These are phyloP conservation scores for Lolium rigidum DNA, from an alignment of 176 grass and related monocot genomes.

Conservation along the genomic window DNA sequence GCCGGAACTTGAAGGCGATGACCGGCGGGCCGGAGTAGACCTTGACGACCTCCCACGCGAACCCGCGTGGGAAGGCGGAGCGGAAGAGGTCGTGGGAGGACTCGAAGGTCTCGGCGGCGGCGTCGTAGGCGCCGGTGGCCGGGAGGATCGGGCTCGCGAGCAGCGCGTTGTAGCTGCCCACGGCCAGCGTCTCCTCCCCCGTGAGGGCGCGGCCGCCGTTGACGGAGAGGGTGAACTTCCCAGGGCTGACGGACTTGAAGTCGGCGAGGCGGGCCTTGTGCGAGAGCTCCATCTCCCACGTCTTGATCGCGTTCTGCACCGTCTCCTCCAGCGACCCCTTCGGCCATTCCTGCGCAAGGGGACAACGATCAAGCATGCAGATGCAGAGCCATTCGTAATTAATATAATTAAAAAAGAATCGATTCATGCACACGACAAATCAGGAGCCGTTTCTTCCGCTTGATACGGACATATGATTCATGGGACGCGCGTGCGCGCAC, in stretches of 20 bases:
- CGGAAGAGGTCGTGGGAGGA: constrained; percentile 85
- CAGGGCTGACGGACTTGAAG: constrained; percentile 85
- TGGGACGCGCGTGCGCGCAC: background rate
- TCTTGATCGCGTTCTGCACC: constrained; percentile 93
- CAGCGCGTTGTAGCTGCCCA: constrained; percentile 95
- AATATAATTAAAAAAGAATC: background rate
- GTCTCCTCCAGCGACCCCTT: constrained; percentile 81
- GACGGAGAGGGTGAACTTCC: constrained; percentile 58
- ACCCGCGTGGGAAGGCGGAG: constrained; percentile 73
- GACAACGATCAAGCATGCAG: background rate
- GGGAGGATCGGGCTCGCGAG: constrained; percentile 65
- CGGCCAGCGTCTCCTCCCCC: constrained; percentile 67
- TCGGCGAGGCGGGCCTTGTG: constrained; percentile 73
- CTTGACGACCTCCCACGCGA: constrained; percentile 81
- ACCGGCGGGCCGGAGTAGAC: constrained; percentile 78
- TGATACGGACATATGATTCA: background rate
- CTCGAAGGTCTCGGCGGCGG: constrained; percentile 77
- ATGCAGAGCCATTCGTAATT: background rate
- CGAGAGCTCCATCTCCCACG: constrained; percentile 99
- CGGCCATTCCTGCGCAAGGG: constrained; percentile 63
- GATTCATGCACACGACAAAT: background rate
- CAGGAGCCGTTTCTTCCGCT: background rate
- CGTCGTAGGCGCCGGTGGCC: constrained; percentile 60
- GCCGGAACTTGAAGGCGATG: constrained; percentile 86
- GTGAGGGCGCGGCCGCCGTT: constrained; percentile 56